Conservation (phyloP, 2,329 filamentous ascomycete genomes). For the Gliomastix tumulicola region DNA sequence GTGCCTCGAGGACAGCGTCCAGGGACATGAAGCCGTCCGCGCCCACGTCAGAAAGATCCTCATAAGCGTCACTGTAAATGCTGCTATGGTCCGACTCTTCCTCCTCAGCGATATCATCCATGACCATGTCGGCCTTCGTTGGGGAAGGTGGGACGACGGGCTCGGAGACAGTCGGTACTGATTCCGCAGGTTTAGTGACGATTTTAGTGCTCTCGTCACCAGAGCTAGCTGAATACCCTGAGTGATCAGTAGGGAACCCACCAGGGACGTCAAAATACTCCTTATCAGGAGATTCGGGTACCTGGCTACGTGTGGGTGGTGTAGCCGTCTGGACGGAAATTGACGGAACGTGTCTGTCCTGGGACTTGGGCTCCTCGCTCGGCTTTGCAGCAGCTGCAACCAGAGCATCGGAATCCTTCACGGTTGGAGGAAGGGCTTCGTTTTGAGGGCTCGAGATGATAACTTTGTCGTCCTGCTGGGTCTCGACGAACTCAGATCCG, state of each 20-base stretch:
- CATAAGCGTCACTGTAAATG: slow-evolving; percentile 71
- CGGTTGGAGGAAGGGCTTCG: too few relatives aligned
- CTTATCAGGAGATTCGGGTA: slow-evolving; percentile 11
- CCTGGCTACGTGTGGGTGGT: slow-evolving; percentile 18
- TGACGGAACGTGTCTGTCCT: slow-evolving; percentile 28
- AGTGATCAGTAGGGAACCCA: slow-evolving; percentile 43
- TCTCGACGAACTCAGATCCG: too few relatives aligned
- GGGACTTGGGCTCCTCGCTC: too few relatives aligned
- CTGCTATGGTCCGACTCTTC: slow-evolving; percentile 45
- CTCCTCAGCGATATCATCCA: slow-evolving; percentile 29
- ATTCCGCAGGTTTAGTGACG: too few relatives aligned
- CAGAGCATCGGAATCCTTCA: too few relatives aligned
- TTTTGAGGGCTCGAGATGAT: too few relatives aligned
- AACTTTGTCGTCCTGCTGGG: too few relatives aligned
- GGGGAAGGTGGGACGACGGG: slow-evolving; percentile 1
- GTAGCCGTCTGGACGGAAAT: slow-evolving; percentile 39
- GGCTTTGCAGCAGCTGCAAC: too few relatives aligned
- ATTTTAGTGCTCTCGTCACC: too few relatives aligned
- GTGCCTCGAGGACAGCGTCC: slow-evolving; percentile 62
- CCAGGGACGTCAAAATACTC: slow-evolving; percentile 49
- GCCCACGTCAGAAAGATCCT: slow-evolving; percentile 61
- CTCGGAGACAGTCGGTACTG: too few relatives aligned
- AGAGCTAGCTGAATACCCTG: too few relatives aligned
- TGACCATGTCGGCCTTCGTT: slow-evolving; percentile 8
- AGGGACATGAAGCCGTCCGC: slow-evolving; percentile 65